Conservation (phyloP, 116 monocot genomes). For the Trichopus zeylanicus region DNA sequence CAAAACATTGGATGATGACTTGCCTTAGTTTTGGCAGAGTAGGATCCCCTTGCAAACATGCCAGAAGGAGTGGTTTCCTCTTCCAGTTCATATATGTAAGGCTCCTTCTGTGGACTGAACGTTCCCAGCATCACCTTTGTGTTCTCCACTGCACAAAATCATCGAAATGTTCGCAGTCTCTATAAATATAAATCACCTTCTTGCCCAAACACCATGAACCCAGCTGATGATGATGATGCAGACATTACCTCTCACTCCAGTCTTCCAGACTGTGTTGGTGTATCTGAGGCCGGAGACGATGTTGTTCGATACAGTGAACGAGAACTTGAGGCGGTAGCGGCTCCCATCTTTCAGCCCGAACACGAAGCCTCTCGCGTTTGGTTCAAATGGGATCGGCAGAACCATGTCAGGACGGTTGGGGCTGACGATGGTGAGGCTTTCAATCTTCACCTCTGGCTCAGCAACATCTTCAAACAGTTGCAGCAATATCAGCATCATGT, state of each 20-base stretch:
- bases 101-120: conserved; percentile 69
- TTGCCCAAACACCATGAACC: too few relatives aligned
- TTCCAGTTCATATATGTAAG: conserved; percentile 65
- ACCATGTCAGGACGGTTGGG: conserved; percentile 41
- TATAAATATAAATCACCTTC: neutral
- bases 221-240: too few relatives aligned
- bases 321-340: conserved; percentile 59
- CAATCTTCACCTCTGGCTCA: conserved; percentile 43
- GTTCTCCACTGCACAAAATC: conserved; percentile 46
- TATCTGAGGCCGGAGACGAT: conserved; percentile 82
- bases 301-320: conserved; percentile 69
- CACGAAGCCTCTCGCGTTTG: conserved; percentile 43
- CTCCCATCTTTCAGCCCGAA: conserved; percentile 81
- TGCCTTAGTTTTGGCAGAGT: conserved; percentile 73
- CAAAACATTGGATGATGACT: neutral
- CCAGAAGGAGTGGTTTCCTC: conserved; percentile 86
- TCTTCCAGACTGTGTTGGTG: conserved; percentile 87
- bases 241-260: conserved; percentile 60
- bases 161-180: neutral
- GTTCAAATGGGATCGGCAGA: conserved; percentile 54
- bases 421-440: conserved; percentile 59
- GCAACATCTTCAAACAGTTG: conserved; percentile 4
- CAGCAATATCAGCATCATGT: too few relatives aligned
- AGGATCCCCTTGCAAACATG: conserved; percentile 64
- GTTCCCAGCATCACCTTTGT: conserved; percentile 79